Evolutionary conservation across 2,329 filamentous ascomycete species (phyloP).

Genomic region (Sclerotinia spermophila): DNA sequence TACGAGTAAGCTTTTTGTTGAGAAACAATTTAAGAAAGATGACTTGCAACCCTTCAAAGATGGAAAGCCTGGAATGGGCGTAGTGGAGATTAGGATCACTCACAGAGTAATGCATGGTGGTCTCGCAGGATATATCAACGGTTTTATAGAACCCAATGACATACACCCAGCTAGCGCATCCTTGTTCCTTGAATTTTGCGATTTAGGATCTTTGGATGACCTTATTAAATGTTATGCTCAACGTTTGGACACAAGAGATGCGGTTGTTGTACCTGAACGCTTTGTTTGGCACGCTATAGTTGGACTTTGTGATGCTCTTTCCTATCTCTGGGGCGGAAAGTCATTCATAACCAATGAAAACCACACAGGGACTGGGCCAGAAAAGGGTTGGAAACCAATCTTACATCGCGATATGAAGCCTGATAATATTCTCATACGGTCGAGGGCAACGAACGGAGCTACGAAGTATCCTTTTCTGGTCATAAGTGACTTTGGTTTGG

Average conservation of each 20-base stretch:
- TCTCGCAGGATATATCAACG: slow-evolving; percentile 27
- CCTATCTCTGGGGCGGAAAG: slow-evolving; percentile 28
- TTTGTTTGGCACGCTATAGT: slow-evolving; percentile 34
- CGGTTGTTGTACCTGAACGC: slow-evolving; percentile 24
- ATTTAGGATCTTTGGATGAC: slow-evolving; percentile 30
- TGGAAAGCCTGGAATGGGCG: slow-evolving; percentile 1
- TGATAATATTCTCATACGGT: slow-evolving; percentile 33
- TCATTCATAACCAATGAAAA: slow-evolving; percentile 17
- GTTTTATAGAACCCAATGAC: slow-evolving; percentile 22
- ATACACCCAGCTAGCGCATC: slow-evolving; percentile 21
- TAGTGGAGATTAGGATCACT: slow-evolving; percentile 29
- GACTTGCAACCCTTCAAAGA: not conserved
- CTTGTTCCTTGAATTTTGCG: slow-evolving; percentile 34
- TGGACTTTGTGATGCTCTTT: slow-evolving; percentile 31
- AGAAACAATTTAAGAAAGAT: slow-evolving; percentile 26
- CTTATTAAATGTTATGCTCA: slow-evolving; percentile 26
- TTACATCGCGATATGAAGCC: slow-evolving; percentile 35
- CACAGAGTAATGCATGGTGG: slow-evolving; percentile 26
- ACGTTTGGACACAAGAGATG: slow-evolving; percentile 11
- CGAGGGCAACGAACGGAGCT: slow-evolving; percentile 25
- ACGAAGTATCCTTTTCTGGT: slow-evolving; percentile 32
- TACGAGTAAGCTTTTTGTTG: slow-evolving; percentile 20
- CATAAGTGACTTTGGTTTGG: slow-evolving; percentile 34
- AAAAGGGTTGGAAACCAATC: slow-evolving; percentile 28
- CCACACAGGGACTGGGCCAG: not conserved